Evolutionary conservation across 1,284 basidiomycete species (phyloP).

Genomic region (Vanrija humicola): DNA sequence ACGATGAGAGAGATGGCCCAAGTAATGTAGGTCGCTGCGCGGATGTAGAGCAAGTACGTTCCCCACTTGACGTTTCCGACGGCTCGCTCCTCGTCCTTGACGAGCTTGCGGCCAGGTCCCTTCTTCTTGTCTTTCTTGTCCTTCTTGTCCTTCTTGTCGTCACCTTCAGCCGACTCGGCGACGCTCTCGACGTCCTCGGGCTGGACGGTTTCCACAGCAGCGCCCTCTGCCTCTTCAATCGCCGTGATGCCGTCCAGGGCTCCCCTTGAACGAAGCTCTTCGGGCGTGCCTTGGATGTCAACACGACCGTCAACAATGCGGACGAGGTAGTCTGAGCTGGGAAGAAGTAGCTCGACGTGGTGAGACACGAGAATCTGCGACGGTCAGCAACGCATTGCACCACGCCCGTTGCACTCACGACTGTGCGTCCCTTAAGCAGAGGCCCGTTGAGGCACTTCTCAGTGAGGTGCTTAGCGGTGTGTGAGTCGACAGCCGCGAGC

Average conservation of each 20-base stretch:
- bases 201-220: constrained; percentile 51
- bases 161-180: constrained; percentile 50
- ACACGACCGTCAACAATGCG: constrained; percentile 62
- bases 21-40: constrained; percentile 45
- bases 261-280: constrained; percentile 57
- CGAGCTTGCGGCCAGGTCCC: constrained; percentile 41
- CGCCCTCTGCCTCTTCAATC: constrained; percentile 50
- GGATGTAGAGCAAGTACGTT: constrained; percentile 73
- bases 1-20: constrained; percentile 40
- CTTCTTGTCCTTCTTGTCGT: constrained; percentile 30
- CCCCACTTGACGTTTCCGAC: constrained; percentile 71
- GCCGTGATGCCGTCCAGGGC: constrained; percentile 51
- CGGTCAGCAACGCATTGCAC: neutral
- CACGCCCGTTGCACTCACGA: constrained; percentile 41
- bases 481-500: constrained; percentile 82
- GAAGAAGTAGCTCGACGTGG: constrained; percentile 69
- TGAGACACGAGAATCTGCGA: constrained; percentile 74
- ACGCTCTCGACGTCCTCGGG: constrained; percentile 20
- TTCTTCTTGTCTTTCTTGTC: constrained; percentile 40
- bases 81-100: constrained; percentile 57
- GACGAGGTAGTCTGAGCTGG: constrained; percentile 60
- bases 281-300: constrained; percentile 57
- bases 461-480: constrained; percentile 72
- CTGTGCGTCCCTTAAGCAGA: constrained; percentile 62
- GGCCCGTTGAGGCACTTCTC: constrained; percentile 61